Evolutionary conservation across 2,329 filamentous ascomycete genomes (phyloP), one percentile per base, ranked within the genome.

Genomic region (Teratosphaeria nubilosa): DNA sequence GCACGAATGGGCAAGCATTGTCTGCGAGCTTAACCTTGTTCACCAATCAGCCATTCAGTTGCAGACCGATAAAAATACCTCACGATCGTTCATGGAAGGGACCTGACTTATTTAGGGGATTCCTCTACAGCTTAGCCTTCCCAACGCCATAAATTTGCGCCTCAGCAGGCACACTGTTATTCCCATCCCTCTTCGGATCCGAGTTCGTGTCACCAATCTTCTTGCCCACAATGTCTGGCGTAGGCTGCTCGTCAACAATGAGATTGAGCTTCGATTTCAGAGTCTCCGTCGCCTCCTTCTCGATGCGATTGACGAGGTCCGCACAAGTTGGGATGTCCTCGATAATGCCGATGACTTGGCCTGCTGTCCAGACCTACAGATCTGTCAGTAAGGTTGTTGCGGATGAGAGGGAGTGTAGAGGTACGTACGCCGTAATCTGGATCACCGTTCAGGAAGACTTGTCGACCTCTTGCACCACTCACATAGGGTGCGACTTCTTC

Each of bases 401-500:
- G 16, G 27, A 57, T 1, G n/a, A 25, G 7, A 53, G 4, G 22
- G 20, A 56, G 34, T 10, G 14, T n/a, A 32, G 22, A 30, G 20
- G 32, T 51, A 84, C 86, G 79, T 81, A 91, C 91, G 57, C 94
- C 94, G 71, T 84, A 90, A 68, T 99, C 88, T 56, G 88, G 83
- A 70, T 99, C 94, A 20, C 94, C 94, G 61, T 91, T 95, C 64
- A 91, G 70, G 74, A 96, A 97, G 5, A 97, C 94, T 78, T 96
- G 82, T 61, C 89, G 82, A 32, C 94, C 94, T 63, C 94, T 81
- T 82, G 95, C 88, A 5, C 94, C 94, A 71, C 88, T 95, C 32
- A 99, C 90, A 66, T 84, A 87, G 31, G 88, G 87, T 24, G 88
- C 90, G 48, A 99, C 84, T 75, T 96, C 91, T 61, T 86, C 81